Percentiles rank a stretch among this genome's conserved stretches.
These are phyloP conservation scores for Eimeria acervulina DNA, from an alignment of 169 alveolate species.

Conservation along the genomic window DNA sequence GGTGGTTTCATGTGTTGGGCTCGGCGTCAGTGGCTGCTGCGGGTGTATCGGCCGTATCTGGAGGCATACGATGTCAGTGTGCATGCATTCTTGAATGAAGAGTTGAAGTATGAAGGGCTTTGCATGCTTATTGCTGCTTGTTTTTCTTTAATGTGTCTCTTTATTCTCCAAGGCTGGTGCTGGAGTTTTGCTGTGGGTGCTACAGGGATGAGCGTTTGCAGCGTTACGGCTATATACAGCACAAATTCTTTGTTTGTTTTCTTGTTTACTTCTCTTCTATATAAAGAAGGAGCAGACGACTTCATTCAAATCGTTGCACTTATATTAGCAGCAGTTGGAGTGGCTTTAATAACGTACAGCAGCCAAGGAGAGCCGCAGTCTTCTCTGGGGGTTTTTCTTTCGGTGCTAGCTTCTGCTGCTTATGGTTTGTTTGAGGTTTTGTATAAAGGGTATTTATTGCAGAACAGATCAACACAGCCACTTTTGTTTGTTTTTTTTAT, in stretches of 20 bases:
- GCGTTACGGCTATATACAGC: constrained; percentile 80
- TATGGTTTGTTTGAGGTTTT: constrained; percentile 78
- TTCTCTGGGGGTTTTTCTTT: constrained; percentile 23
- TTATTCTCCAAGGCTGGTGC: constrained; percentile 71
- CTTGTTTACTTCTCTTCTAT: constrained; percentile 31
- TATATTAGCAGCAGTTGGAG: constrained; percentile 74
- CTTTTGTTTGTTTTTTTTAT: constrained; percentile 33
- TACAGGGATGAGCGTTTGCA: constrained; percentile 77
- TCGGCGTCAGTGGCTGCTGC: neutral
- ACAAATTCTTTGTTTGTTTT: constrained; percentile 75
- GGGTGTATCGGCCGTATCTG: constrained; percentile 39
- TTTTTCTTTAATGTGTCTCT: constrained; percentile 15
- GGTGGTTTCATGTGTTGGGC: too few species aligned
- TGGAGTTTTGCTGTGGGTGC: constrained; percentile 79
- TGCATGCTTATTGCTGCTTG: constrained; percentile 53
- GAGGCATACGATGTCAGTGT: neutral
- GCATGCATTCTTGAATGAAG: constrained; percentile 40
- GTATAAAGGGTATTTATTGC: constrained; percentile 55
- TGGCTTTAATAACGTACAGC: constrained; percentile 73
- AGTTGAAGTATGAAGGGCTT: constrained; percentile 45
- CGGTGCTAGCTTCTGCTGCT: constrained; percentile 29
- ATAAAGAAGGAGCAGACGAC: constrained; percentile 39
- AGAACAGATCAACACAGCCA: constrained; percentile 47
- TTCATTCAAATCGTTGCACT: constrained; percentile 53
- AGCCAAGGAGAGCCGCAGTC: constrained; percentile 82